These are phyloP conservation scores for Aegilops umbellulata DNA, from an alignment of 176 grass and related monocot species.

Conservation along the genomic window DNA sequence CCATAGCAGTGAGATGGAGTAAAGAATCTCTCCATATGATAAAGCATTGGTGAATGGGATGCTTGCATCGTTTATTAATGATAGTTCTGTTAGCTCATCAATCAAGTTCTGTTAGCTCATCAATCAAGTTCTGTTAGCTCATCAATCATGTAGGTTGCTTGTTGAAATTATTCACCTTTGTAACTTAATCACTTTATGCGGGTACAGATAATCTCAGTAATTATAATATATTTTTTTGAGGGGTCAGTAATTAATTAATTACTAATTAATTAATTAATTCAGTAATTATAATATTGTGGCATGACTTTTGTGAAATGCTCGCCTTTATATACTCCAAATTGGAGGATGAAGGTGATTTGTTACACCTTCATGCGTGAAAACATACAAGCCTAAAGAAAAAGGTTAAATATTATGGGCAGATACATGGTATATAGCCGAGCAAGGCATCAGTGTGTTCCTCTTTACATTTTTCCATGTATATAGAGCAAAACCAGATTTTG, in stretches of 20 bases:
- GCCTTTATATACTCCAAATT: background rate
- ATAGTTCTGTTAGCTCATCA: constrained; percentile 1
- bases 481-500: constrained; percentile 1
- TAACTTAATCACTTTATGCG: background rate
- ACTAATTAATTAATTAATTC: background rate
- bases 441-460: background rate
- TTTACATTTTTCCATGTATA: constrained; percentile 24
- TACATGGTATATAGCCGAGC: background rate
- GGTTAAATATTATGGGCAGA: background rate
- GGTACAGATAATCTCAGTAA: background rate
- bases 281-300: background rate
- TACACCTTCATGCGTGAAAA: background rate
- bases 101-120: too few relatives aligned
- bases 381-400: background rate
- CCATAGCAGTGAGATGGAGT: background rate
- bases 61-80: background rate
- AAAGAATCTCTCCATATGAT: background rate
- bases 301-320: background rate
- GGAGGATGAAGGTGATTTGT: background rate
- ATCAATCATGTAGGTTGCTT: background rate
- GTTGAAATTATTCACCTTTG: background rate
- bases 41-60: background rate
- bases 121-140: background rate
- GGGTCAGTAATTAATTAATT: too few relatives aligned
- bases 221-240: too few relatives aligned